Conservation (phyloP, 139 green algal species). For the Volvox reticuliferus region DNA sequence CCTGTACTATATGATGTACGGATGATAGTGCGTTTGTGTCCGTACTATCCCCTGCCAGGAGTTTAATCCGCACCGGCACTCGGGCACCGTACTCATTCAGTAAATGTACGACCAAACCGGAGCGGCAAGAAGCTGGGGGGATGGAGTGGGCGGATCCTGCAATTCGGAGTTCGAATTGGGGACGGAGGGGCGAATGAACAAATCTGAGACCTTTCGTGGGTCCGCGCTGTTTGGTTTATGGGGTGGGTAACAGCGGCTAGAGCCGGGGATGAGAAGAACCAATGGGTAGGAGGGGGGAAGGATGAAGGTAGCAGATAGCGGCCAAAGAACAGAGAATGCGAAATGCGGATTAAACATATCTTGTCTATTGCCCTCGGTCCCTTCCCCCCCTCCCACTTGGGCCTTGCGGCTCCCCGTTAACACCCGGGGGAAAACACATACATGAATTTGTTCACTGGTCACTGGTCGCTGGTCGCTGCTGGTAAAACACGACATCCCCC, state of each 20-base stretch:
- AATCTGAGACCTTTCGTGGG: no score
- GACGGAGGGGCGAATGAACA: no score
- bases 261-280: neutral
- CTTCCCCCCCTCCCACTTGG: no score
- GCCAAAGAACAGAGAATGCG: neutral
- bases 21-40: neutral
- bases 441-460: no score
- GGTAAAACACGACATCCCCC: neutral
- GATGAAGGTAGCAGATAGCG: neutral
- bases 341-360: no score
- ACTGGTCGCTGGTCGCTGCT: no score
- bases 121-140: constrained; percentile 48
- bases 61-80: constrained; percentile 40
- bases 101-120: constrained; percentile 57
- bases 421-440: no score
- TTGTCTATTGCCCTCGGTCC: no score
- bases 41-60: neutral
- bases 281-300: neutral
- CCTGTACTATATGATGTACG: neutral
- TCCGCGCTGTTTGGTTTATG: no score
- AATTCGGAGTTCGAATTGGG: no score
- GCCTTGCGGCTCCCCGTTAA: no score
- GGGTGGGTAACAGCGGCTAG: no score
- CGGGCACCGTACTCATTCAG: constrained; percentile 31
- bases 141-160: constrained; percentile 26